Base-by-base conservation (phyloP, 208 protist genomes). In the Spongospora subterranea region DNA sequence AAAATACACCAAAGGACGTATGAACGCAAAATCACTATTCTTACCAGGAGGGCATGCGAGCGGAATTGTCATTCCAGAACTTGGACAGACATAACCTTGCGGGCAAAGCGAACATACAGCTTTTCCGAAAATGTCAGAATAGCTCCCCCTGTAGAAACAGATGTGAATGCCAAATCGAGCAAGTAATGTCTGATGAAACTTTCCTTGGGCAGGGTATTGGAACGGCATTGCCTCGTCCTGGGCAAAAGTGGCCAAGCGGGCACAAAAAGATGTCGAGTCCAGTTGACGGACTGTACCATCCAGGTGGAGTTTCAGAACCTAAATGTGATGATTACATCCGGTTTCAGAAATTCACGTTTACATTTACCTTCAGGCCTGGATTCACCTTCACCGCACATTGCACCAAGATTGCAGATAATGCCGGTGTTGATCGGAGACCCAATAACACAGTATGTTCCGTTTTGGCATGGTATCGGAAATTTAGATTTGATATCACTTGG, bases 131-230 rank as follows among this genome's bases (percentile, higher is more conserved):
- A n/a, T 35, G 17, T 35, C 71, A 43, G 71, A 35, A 43, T 45
- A 82, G 6, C 17, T 45, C 71, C 71, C 71, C 71, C 71, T 82
- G n/a, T n/a, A 82, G 17, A 82, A 82, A 82, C 71, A 6, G 35
- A 82, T n/a, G n/a, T 43, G 17, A 82, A 45, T 43, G 6, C 6
- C 71, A 20, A 45, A 43, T n/a, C n/a, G 17, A 45, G 17, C 6
- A 82, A 82, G 6, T n/a, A 82, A 82, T 43, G n/a, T 82, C 35
- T 43, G 35, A 82, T n/a, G n/a, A n/a, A n/a, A n/a, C n/a, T n/a
- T n/a, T n/a, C 71, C 71, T 82, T 35, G 71, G 71, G 35, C 71
- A 82, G 13, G 71, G 17, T 35, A 82, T 82, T 6, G 71, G 71
- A 13, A 82, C 71, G n/a, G 35, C 71, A 43, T 82, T 82, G n/a